phyloP scores from a whole-genome alignment of 2,329 filamentous ascomycete species.

The Calycina herbarum region DNA sequence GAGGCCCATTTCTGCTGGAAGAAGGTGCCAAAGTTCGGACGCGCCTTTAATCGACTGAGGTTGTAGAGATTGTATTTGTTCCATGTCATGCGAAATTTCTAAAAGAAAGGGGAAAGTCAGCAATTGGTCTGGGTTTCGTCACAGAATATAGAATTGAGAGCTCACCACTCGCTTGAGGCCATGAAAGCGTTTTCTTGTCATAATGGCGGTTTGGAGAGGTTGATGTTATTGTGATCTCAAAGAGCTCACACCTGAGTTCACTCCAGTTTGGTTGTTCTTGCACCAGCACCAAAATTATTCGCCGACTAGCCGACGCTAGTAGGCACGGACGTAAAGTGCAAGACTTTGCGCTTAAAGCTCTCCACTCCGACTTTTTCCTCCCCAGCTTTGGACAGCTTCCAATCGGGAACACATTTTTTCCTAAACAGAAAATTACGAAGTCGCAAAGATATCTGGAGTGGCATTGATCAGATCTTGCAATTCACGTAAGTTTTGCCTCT shows the following conservation, averaged over 20 bases:
- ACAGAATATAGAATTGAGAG: constrained; percentile 18
- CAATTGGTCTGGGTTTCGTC: constrained; percentile 1
- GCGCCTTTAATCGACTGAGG: constrained; percentile 57
- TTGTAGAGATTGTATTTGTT: constrained; percentile 98
- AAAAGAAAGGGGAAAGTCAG: constrained; percentile 22
- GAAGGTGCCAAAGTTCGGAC: constrained; percentile 62
- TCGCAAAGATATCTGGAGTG: neutral
- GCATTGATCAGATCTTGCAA: neutral
- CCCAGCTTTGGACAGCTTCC: constrained; percentile 1
- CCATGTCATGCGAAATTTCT: constrained; percentile 97
- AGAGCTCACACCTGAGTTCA: neutral
- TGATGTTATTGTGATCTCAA: neutral
- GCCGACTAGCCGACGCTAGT: constrained; percentile 3
- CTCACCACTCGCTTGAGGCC: constrained; percentile 65
- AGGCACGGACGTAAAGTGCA: neutral
- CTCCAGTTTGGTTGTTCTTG: neutral
- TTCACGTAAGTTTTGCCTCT: neutral
- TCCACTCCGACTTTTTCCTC: neutral
- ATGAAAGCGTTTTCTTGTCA: constrained; percentile 63
- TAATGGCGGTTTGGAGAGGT: constrained; percentile 19
- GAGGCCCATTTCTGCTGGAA: constrained; percentile 98
- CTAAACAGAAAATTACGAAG: neutral
- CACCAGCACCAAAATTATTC: neutral
- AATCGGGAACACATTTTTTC: constrained; percentile 1
- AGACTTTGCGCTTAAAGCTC: constrained; percentile 7